Base-by-base conservation (phyloP, 306 rosid genomes). In the Cicer chorassanicum region DNA sequence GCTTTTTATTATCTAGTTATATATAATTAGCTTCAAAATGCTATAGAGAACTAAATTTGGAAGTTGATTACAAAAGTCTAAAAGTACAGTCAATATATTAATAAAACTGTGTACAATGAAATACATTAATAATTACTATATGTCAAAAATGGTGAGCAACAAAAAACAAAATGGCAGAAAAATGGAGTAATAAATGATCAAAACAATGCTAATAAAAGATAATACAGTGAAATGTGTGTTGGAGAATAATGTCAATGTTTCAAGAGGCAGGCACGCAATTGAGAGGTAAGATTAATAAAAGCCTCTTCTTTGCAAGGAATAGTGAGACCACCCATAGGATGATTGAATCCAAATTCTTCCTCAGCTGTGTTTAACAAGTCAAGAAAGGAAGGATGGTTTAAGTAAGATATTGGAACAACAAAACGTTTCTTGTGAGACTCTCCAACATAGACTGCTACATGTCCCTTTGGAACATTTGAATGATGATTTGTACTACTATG, bases 251-350 rank as follows among this genome's bases (percentile, higher is more conserved):
- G 3, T 29, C 11, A 51, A 24, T 59, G 57, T 48, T 68, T 68
- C 24, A 55, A 14, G 78, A 55, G 34, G 80, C 78, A 64, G 11
- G 79, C 65, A 40, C 82, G 81, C 54, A 88, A 4, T 49, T 88
- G 84, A 80, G 92, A 81, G 56, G 92, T 87, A 72, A 92, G 83
- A 74, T 78, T 77, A 74, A 90, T 49, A 80, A 90, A 90, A 24
- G 82, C 85, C 34, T 88, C 96, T 73, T 85, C 96, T 83, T 80
- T 84, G 87, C 96, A 87, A 13, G 96, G 96, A 68, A 87, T 88
- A 0, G 89, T 92, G 61, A 92, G 82, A 54, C 86, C 88, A 0
- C 98, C 98, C 94, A 86, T 88, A 40, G 92, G 86, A 76, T 86
- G 91, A 59, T 86, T 78, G 80, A 84, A 90, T 7, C 91, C 89